A percentile compares a stretch with the other conserved stretches of the same genome.
Conservation (phyloP, 495 filamentous ascomycete species). For the Xylaria cubensis region DNA sequence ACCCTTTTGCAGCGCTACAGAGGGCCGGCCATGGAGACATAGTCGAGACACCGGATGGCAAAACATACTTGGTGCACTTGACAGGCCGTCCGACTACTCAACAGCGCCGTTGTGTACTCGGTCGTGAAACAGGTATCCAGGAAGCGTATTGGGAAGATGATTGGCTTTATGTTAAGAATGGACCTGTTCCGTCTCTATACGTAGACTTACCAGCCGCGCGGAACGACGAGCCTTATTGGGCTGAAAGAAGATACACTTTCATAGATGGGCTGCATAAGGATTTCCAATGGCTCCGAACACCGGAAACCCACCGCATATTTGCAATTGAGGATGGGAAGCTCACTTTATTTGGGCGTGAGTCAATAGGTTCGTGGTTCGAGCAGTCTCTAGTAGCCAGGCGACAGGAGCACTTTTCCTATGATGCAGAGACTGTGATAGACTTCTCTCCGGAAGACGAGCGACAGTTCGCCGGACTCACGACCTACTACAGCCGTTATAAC, state of each 20-base stretch:
- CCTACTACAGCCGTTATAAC: constrained; percentile 65
- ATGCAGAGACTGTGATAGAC: constrained; percentile 61
- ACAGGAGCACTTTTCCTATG: constrained; percentile 62
- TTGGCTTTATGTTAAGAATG: constrained; percentile 64
- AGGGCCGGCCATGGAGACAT: constrained; percentile 65
- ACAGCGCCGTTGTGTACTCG: constrained; percentile 59
- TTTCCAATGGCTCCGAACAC: constrained; percentile 64
- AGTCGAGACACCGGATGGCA: constrained; percentile 63
- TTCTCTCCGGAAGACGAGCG: constrained; percentile 60
- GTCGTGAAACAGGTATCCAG: constrained; percentile 62
- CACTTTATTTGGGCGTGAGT: constrained; percentile 55
- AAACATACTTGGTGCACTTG: constrained; percentile 62
- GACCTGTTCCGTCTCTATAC: constrained; percentile 57
- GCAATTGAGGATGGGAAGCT: constrained; percentile 46
- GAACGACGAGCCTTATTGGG: constrained; percentile 60
- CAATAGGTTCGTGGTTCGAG: constrained; percentile 62
- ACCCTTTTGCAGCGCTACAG: constrained; percentile 55
- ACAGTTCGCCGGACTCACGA: constrained; percentile 63
- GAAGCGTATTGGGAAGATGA: constrained; percentile 61
- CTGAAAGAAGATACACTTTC: constrained; percentile 57
- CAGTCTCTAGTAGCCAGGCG: constrained; percentile 60
- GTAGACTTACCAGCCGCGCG: constrained; percentile 57
- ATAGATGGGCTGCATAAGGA: constrained; percentile 52
- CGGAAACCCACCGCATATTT: constrained; percentile 62
- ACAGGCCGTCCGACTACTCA: constrained; percentile 60